A percentile compares a stretch with the other conserved stretches of the same genome.
These are phyloP conservation scores for Claviceps spartinae DNA, from an alignment of 2,329 filamentous ascomycete species.

Conservation along the genomic window DNA sequence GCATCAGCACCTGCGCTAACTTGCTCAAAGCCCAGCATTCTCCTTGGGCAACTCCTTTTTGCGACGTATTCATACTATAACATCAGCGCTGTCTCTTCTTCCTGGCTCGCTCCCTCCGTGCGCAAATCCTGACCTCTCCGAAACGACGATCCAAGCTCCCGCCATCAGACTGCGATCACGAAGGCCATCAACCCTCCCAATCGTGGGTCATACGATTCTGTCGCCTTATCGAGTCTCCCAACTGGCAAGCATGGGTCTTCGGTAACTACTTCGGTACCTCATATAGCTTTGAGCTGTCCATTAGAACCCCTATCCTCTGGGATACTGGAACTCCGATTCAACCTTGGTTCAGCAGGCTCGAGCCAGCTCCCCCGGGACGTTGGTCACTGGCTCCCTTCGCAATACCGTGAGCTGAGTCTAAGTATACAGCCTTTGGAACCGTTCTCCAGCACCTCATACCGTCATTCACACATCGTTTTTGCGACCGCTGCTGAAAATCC, in stretches of 20 bases:
- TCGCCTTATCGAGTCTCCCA: too few relatives aligned
- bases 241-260: too few relatives aligned
- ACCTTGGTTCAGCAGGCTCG: too few relatives aligned
- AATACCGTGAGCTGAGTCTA: too few relatives aligned
- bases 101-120: not conserved
- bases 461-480: not conserved
- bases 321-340: too few relatives aligned
- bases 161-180: not conserved
- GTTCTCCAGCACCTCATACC: not conserved
- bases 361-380: too few relatives aligned
- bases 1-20: not conserved
- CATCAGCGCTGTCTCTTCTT: not conserved
- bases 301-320: too few relatives aligned
- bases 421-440: too few relatives aligned
- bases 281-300: too few relatives aligned
- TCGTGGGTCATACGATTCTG: too few relatives aligned
- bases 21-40: not conserved
- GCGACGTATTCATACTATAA: not conserved
- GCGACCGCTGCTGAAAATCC: not conserved
- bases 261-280: too few relatives aligned
- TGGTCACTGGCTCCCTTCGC: too few relatives aligned
- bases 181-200: not conserved
- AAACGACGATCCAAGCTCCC: not conserved
- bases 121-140: not conserved
- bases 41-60: not conserved